Percentiles rank a stretch among this genome's conserved stretches.
These are phyloP conservation scores for Mercurialis annua DNA, from an alignment of 345 rosid genomes.

Conservation along the genomic window DNA sequence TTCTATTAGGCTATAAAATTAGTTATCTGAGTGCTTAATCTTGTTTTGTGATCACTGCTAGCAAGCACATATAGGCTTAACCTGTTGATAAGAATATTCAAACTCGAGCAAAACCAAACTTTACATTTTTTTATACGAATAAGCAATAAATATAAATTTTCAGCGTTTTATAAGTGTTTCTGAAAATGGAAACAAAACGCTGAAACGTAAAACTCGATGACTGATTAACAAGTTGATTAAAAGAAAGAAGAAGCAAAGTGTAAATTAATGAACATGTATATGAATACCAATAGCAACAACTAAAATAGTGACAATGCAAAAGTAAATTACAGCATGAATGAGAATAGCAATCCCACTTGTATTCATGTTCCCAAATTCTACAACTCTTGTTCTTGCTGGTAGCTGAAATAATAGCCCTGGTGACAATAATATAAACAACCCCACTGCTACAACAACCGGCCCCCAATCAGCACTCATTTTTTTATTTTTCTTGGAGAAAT, in stretches of 20 bases:
- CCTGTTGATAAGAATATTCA: too few species aligned
- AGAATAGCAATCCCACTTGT: slow-evolving; percentile 89
- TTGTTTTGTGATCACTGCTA: too few species aligned
- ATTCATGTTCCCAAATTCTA: slow-evolving; percentile 91
- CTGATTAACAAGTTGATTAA: background rate
- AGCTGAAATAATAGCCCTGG: slow-evolving; percentile 89
- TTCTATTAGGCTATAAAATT: too few species aligned
- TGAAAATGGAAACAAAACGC: too few species aligned
- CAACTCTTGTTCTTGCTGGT: slow-evolving; percentile 66
- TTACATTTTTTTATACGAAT: too few species aligned
- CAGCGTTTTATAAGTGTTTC: too few species aligned
- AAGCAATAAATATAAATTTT: too few species aligned
- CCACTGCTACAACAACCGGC: slow-evolving; percentile 64
- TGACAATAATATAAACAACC: slow-evolving; percentile 70
- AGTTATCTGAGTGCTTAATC: too few species aligned
- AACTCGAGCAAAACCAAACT: too few species aligned
- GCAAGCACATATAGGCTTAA: too few species aligned
- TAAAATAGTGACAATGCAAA: slow-evolving; percentile 78
- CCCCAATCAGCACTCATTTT: slow-evolving; percentile 86
- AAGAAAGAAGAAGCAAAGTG: background rate
- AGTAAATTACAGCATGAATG: slow-evolving; percentile 77
- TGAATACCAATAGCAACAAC: slow-evolving; percentile 68
- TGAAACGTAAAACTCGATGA: too few species aligned
- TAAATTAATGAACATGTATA: slow-evolving; percentile 39
- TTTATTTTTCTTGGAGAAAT: slow-evolving; percentile 4